Base-by-base conservation (phyloP, 2,329 filamentous ascomycete species). In the Amphichorda felina region DNA sequence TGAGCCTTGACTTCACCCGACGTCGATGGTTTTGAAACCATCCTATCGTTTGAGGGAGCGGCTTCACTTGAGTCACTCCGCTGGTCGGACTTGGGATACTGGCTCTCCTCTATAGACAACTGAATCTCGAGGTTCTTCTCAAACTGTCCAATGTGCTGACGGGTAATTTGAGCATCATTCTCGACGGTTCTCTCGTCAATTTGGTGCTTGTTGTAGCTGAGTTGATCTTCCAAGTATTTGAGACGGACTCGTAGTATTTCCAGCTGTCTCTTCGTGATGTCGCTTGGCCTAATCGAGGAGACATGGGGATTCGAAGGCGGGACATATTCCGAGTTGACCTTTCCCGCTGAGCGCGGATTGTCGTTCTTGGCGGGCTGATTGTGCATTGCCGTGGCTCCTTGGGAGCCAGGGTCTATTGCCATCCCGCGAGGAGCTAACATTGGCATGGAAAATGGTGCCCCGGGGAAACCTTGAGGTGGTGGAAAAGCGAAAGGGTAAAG, bases 131-230 rank as follows among this genome's bases (percentile, higher is more conserved):
- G 53, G 15, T 60, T 60, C 19, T 51, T 51, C 44, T 74, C 68
- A 38, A 76, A 74, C 30, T 65, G 57, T 18, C 56, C 50, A 38
- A 76, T 66, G 22, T 63, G 61, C 16, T 57, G 51, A n/a, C 57
- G 53, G 38, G 72, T 48, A 25, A 56, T 48, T 25, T 56, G 47
- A 4, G 57, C 61, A 30, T 63, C 60, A 18, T 54, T 46, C 40
- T 66, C 60, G 49, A 73, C 65, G 24, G 60, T 53, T 41, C 60
- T 63, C 43, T 72, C 70, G 39, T 79, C 73, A 41, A 78, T 73
- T 43, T 78, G 73, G 41, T 78, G 71, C 43, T 64, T 68, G 47
- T 79, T 78, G 57, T 71, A 75, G 35, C 66, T 63, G 30, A 79
- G 51, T 43, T 79, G 73, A 40, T 72, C 67, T 41, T 76, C 66